These are phyloP conservation scores for Penicillium antarcticum DNA, from an alignment of 495 filamentous ascomycete genomes.

Conservation along the genomic window DNA sequence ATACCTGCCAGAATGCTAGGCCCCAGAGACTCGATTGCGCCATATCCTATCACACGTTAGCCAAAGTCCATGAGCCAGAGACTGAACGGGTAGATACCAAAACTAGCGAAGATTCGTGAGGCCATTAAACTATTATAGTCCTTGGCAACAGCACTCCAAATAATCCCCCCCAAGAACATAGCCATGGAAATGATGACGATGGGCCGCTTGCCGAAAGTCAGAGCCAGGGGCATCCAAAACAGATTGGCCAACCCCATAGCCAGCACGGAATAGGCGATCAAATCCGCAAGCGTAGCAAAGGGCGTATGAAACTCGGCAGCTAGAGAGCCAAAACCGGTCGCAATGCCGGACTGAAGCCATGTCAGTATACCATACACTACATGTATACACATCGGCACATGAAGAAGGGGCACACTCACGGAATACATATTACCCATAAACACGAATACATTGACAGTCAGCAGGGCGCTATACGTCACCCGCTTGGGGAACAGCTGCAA, in stretches of 20 bases:
- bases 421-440: conserved; percentile 42
- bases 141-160: conserved; percentile 30
- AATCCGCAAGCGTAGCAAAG: conserved; percentile 22
- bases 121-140: conserved; percentile 27
- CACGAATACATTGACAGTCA: conserved; percentile 34
- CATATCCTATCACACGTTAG: conserved; percentile 17
- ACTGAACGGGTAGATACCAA: conserved; percentile 13
- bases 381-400: not conserved
- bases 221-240: conserved; percentile 49
- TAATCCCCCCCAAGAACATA: conserved; percentile 34
- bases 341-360: conserved; percentile 22
- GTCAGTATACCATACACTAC: not conserved
- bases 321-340: conserved; percentile 34
- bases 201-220: conserved; percentile 46
- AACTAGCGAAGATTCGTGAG: conserved; percentile 30
- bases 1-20: conserved; percentile 37
- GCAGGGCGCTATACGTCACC: conserved; percentile 31
- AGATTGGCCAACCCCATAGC: conserved; percentile 39
- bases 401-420: conserved; percentile 6
- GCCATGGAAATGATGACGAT: conserved; percentile 40
- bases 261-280: conserved; percentile 34
- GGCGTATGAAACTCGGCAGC: conserved; percentile 25
- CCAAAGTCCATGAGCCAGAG: not conserved
- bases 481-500: conserved; percentile 22
- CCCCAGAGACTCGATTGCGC: conserved; percentile 35